Evolutionary conservation across 2,329 filamentous ascomycete species (phyloP).

Genomic region (Colletotrichum tanaceti): DNA sequence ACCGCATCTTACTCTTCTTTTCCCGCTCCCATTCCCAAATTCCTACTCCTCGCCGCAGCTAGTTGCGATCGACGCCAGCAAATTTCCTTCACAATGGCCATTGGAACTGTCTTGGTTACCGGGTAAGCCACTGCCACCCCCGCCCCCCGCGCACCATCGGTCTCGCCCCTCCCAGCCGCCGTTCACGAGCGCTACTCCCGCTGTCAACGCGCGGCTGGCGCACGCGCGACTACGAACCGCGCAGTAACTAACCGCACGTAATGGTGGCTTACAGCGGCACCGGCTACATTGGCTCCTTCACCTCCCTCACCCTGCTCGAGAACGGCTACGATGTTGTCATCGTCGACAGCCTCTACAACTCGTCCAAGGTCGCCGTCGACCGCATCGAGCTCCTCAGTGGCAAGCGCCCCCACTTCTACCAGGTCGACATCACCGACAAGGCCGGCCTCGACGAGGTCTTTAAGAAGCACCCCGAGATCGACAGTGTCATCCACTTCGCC

Average conservation of each 20-base stretch:
- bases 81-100: constrained; percentile 68
- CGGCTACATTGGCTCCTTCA: constrained; percentile 99
- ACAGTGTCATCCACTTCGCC: constrained; percentile 99
- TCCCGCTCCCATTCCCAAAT: constrained; percentile 10
- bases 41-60: constrained; percentile 21
- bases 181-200: constrained; percentile 4
- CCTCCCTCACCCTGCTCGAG: constrained; percentile 88
- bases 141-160: no score
- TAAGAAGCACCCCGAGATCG: constrained; percentile 87
- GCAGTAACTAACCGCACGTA: constrained; percentile 26
- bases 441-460: constrained; percentile 87
- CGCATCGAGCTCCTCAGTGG: constrained; percentile 95
- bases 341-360: constrained; percentile 97
- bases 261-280: constrained; percentile 76
- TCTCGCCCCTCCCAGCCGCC: not conserved
- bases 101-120: constrained; percentile 90
- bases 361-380: constrained; percentile 88
- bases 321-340: constrained; percentile 97
- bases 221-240: constrained; percentile 3
- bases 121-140: constrained; percentile 71
- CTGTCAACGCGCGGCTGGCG: constrained; percentile 24
- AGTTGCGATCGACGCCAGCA: constrained; percentile 29
- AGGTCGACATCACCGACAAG: constrained; percentile 90
- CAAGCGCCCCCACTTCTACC: constrained; percentile 85
- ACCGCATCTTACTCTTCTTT: constrained; percentile 13